Evolutionary conservation across 768 basidiomycete species (phyloP).

Genomic region (Neoboletus magnificus): DNA sequence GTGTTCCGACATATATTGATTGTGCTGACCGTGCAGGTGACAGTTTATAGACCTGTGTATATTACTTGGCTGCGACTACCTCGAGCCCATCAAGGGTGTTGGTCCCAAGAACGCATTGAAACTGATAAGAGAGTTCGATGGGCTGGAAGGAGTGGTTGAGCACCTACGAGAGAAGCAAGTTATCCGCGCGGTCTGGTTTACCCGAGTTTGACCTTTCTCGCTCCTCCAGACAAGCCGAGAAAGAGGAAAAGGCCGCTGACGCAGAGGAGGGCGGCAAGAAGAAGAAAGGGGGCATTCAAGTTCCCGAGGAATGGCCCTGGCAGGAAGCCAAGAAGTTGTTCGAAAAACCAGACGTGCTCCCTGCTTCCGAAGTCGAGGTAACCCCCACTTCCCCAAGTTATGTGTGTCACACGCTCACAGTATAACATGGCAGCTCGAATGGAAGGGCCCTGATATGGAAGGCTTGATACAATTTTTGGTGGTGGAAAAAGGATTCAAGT

Average conservation of each 20-base stretch:
- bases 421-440: slow-evolving; percentile 65
- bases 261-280: slow-evolving; percentile 38
- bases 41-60: slow-evolving; percentile 97
- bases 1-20: background rate
- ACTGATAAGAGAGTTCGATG: slow-evolving; percentile 78
- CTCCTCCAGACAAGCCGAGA: slow-evolving; percentile 33
- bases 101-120: slow-evolving; percentile 96
- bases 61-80: slow-evolving; percentile 95
- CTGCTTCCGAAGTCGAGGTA: slow-evolving; percentile 84
- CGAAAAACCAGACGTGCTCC: slow-evolving; percentile 82
- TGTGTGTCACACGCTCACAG: background rate
- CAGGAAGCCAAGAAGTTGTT: slow-evolving; percentile 92
- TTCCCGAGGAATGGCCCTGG: slow-evolving; percentile 98
- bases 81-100: slow-evolving; percentile 96
- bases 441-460: slow-evolving; percentile 90
- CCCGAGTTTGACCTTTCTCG: background rate
- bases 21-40: background rate
- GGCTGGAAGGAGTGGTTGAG: slow-evolving; percentile 67
- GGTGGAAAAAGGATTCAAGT: slow-evolving; percentile 97
- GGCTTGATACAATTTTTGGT: slow-evolving; percentile 94
- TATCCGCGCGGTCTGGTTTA: background rate
- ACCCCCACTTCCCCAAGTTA: slow-evolving; percentile 3
- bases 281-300: slow-evolving; percentile 69
- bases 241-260: slow-evolving; percentile 42
- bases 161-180: slow-evolving; percentile 75